phyloP scores from a whole-genome alignment of 2,329 filamentous ascomycete species.

The Aspergillus spinulosporus region DNA sequence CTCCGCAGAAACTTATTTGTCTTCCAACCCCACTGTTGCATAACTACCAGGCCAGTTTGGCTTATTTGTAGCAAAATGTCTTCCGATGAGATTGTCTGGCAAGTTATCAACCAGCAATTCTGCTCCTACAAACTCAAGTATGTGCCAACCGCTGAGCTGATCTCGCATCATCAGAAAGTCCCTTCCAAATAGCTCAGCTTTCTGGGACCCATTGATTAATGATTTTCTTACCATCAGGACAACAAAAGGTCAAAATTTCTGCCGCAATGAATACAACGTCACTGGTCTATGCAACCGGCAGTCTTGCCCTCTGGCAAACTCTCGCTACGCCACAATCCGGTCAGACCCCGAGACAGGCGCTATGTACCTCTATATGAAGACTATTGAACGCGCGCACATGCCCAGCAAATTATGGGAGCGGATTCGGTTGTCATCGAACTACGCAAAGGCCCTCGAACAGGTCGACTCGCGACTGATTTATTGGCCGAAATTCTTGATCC shows the following conservation, averaged over 20 bases:
- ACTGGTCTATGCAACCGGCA: slow-evolving; percentile 81
- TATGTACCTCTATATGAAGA: slow-evolving; percentile 97
- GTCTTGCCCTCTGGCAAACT: slow-evolving; percentile 87
- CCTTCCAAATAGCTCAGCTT: neutral
- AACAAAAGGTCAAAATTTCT: slow-evolving; percentile 87
- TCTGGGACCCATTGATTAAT: neutral
- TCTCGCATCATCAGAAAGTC: slow-evolving; percentile 2
- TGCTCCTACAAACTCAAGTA: slow-evolving; percentile 94
- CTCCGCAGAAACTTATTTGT: slow-evolving; percentile 21
- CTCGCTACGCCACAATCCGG: slow-evolving; percentile 87
- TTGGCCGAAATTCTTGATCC: slow-evolving; percentile 89
- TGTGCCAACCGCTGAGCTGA: slow-evolving; percentile 30
- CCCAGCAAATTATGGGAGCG: slow-evolving; percentile 93
- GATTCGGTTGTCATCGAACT: slow-evolving; percentile 86
- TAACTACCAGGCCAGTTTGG: slow-evolving; percentile 18
- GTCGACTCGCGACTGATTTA: slow-evolving; percentile 85
- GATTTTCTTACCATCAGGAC: slow-evolving; percentile 54
- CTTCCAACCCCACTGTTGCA: slow-evolving; percentile 22
- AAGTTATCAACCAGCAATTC: slow-evolving; percentile 92
- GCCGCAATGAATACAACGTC: slow-evolving; percentile 90
- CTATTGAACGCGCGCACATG: slow-evolving; percentile 81
- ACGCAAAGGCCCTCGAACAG: slow-evolving; percentile 82
- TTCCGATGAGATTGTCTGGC: slow-evolving; percentile 96
- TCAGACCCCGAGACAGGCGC: slow-evolving; percentile 75
- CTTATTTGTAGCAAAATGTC: slow-evolving; percentile 58